Evolutionary conservation across 805 yeast species (phyloP), one percentile per base, ranked within the genome.

Genomic region (Myxozyma monticola): DNA sequence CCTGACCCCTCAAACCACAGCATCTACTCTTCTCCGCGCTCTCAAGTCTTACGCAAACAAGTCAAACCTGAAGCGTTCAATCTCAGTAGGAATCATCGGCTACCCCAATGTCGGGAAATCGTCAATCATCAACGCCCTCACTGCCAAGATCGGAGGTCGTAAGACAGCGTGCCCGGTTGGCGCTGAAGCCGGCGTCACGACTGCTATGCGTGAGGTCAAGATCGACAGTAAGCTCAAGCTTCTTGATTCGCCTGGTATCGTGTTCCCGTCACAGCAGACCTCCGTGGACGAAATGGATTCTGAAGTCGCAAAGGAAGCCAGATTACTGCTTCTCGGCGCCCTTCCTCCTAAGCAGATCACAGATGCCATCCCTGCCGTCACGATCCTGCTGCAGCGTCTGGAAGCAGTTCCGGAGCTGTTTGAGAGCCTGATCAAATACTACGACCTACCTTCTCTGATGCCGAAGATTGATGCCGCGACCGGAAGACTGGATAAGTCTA

Each of bases 71-170:
- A 90, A 90, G 66, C 82, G 98, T 67, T 81, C 96, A 12, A 84
- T 45, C 29, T 54, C 49, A 12, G 88, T 93, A 58, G 99, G 99
- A 51, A 76, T 93, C 59, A 98, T 93, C 22, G 99, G 99, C 28
- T 93, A 93, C 67, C 99, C 99, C 29, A 93, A 91, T 66, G 91
- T 85, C 42, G 96, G 96, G 73, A 88, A 88, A 66, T 93, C 98
- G 1, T 90, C 98, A n/a, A 93, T 98, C 1, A 93, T 93, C 63
- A 93, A 93, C 68, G 97, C 99, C 0, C 75, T 93, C 59, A 62
- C 71, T 35, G 77, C 87, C 46, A 83, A 93, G 95, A 87, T 67
- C 83, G 86, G 50, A 59, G 65, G 52, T 15, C 45, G 48, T 22
- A 46, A 37, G 37, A 80, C 78, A 61, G 91, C 90, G 10, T 93